Evolutionary conservation across 176 grass and related monocot genomes (phyloP), one percentile per base, ranked within the genome.

Genomic region (Echinochloa phyllopogon): DNA sequence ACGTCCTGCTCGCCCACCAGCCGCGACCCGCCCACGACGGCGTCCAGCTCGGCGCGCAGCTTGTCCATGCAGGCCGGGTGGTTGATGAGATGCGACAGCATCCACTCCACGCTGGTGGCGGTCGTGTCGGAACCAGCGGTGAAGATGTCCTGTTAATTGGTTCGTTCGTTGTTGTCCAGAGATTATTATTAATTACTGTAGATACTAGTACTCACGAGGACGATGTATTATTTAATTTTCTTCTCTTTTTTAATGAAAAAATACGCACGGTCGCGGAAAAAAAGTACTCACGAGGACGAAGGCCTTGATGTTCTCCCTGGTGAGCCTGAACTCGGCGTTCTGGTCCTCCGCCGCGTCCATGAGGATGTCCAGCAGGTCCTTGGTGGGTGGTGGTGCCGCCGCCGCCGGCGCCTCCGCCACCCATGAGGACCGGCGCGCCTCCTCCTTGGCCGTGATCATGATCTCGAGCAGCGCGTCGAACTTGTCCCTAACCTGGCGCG

Each of bases 271-370:
- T n/a, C n/a, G n/a, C n/a, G n/a, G n/a, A n/a, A n/a, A n/a, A n/a
- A n/a, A n/a, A n/a, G n/a, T 14, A 15, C 48, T 50, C 3, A 90
- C 85, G 65, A 94, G 62, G 56, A 94, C 45, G 70, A 94, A 94
- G 27, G 89, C 89, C 68, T 94, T 94, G 86, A 91, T 94, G 86
- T 94, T 94, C n/a, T 91, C 74, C 65, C 89, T 73, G 36, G 13
- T 94, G 38, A 94, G 83, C 79, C 78, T 89, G 10, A 94, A 73
- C 76, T 91, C 92, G 0, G 89, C 80, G 21, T 62, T 73, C 1
- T 74, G 63, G 41, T 94, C 83, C 49, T 82, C 83, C 1, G 92
- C 86, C 14, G 79, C 76, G 80, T 91, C 89, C 44, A 91, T 85
- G 62, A 94, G 77, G 55, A 94, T 89, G 52, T 89, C 89, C 20